A percentile compares a stretch with the other conserved stretches of the same genome.
Conservation (phyloP, 2,329 filamentous ascomycete species). For the Cadophora sp. region DNA sequence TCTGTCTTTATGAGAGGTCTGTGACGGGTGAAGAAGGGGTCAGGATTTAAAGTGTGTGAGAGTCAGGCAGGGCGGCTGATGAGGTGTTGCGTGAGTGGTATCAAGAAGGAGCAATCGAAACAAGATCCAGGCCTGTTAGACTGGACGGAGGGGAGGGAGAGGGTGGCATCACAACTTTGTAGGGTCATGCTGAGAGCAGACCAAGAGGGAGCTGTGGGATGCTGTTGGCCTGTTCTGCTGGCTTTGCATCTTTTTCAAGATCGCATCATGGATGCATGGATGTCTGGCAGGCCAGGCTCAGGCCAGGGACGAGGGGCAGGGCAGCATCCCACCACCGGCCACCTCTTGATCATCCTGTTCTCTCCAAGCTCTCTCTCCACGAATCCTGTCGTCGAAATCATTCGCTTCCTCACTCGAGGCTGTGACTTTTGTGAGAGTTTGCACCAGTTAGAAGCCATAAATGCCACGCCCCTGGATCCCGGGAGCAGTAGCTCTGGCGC, state of each 20-base stretch:
- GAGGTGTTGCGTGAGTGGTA: conserved; percentile 28
- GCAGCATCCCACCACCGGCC: conserved; percentile 6
- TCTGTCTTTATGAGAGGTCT: conserved; percentile 18
- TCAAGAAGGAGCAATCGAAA: conserved; percentile 23
- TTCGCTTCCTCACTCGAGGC: conserved; percentile 5
- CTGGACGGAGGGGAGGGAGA: not conserved
- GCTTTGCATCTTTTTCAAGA: conserved; percentile 3
- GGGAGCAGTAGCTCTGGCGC: not conserved
- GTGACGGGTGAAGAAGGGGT: not conserved
- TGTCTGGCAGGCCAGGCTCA: not conserved
- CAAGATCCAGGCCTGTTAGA: not conserved
- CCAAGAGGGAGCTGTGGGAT: conserved; percentile 8
- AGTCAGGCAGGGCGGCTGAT: conserved; percentile 12
- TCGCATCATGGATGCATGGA: conserved; percentile 15
- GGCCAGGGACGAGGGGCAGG: not conserved
- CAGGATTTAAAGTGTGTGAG: conserved; percentile 7
- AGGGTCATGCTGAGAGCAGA: conserved; percentile 2
- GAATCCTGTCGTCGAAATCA: conserved; percentile 4
- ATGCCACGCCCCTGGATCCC: not conserved
- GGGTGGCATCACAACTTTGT: not conserved
- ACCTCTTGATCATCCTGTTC: conserved; percentile 8
- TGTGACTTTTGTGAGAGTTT: conserved; percentile 8
- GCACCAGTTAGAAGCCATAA: conserved; percentile 2
- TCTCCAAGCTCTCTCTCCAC: not conserved
- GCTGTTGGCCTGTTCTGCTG: conserved; percentile 15